Base-by-base conservation (phyloP, 2,329 filamentous ascomycete species). In the Penicillium rolfsii region DNA sequence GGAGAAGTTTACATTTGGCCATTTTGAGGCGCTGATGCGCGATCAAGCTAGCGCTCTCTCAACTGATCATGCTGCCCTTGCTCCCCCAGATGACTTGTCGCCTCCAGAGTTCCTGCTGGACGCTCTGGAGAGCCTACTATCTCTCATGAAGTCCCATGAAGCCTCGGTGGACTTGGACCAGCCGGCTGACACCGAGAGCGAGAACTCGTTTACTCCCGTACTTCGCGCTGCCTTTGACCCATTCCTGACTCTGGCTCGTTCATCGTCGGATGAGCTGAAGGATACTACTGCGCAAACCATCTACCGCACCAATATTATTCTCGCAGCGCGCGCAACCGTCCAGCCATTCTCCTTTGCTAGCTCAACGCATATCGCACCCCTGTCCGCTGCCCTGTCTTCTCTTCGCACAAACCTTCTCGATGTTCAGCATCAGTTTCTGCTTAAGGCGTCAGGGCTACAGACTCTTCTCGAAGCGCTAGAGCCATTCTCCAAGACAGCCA, bases 131-230 rank as follows among this genome's bases (percentile, higher is more conserved):
- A 90, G 91, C 67, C 81, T 99, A 8, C 85, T 84, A 38, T 83
- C 87, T 5, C 88, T 98, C 54, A 90, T 97, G 82, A 91, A 90
- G 73, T 95, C 90, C 22, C 94, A 93, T 71, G 92, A 96, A 67
- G 90, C 90, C 1, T 96, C 93, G 0, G 81, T 95, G 26, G 85
- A 67, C 28, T 70, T 72, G 19, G 75, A 74, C 4, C 68, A 72
- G 8, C 40, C 63, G 30, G 78, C 84, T 2, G 77, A 81, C 1
- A 77, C 83, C 8, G 82, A 86, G 61, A 82, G 84, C 54, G 88
- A 89, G 63, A 83, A 85, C 41, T 88, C 87, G 40, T 96, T 97
- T 70, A 84, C 90, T 50, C 84, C 87, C 5, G 87, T 97, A 22
- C 81, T 97, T 19, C 82, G 83, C 43, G 91, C 94, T 70, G 89